These are phyloP conservation scores for Protoeuglena noctilucae DNA, from an alignment of 139 green algal genomes.

Conservation along the genomic window DNA sequence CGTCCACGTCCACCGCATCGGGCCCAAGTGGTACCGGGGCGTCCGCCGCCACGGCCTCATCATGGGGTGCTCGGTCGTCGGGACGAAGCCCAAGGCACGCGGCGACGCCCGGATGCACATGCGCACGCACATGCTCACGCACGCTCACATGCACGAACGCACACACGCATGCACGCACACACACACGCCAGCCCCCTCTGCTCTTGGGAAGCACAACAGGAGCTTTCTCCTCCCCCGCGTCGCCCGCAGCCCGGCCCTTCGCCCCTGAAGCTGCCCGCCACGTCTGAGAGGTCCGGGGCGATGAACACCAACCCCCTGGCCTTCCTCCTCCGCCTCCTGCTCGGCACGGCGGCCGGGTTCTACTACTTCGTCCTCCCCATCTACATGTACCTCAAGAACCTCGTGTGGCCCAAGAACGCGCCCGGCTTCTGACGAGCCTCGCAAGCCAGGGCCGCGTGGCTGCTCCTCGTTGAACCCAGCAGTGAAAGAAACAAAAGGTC, in stretches of 20 bases:
- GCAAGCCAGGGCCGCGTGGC: too few relatives aligned
- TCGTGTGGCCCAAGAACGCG: conserved; percentile 39
- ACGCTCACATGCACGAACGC: too few relatives aligned
- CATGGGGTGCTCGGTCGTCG: conserved; percentile 92
- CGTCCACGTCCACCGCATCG: conserved; percentile 81
- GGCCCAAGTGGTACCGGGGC: conserved; percentile 86
- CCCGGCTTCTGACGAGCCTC: conserved; percentile 4
- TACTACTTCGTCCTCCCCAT: conserved; percentile 79
- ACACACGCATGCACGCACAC: too few relatives aligned
- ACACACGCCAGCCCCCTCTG: too few relatives aligned
- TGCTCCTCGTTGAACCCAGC: too few relatives aligned
- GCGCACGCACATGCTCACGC: too few relatives aligned
- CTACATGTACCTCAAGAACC: conserved; percentile 75
- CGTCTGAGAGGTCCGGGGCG: conserved; percentile 34
- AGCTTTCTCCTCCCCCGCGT: not conserved
- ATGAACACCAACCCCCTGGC: conserved; percentile 41
- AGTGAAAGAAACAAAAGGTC: too few relatives aligned
- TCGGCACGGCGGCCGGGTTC: conserved; percentile 44
- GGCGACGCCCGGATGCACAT: too few relatives aligned
- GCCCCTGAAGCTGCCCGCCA: conserved; percentile 48
- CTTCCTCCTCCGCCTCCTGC: conserved; percentile 46
- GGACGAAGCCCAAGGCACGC: conserved; percentile 50
- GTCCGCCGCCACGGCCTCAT: conserved; percentile 83
- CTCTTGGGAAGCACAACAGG: too few relatives aligned
- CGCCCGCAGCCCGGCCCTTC: conserved; percentile 39